Base-by-base conservation (phyloP, 495 filamentous ascomycete genomes). In the Cladorrhinum samala region DNA sequence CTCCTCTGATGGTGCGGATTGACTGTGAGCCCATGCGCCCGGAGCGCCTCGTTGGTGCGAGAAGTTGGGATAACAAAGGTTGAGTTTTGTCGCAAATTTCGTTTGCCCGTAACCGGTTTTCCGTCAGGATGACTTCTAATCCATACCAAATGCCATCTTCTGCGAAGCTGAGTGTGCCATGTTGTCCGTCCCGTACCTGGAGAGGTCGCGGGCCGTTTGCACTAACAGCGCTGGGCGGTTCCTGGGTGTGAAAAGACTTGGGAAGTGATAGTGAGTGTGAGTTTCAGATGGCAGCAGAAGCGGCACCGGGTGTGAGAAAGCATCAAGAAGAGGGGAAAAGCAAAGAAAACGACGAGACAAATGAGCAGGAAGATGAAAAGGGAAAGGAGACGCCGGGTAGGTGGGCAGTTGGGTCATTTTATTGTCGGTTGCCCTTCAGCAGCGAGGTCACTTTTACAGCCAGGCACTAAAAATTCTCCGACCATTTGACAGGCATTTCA, bases 331-430 rank as follows among this genome's bases (percentile, higher is more conserved):
- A 56, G 56, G 50, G 57, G 53, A 20, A 63, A 55, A 59, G 55
- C 48, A 57, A 52, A 54, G 52, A 67, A 57, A 68, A 66, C 53
- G 55, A 21, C 64, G 50, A 60, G 61, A 33, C 11, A 11, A 33
- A 33, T 33, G 11, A 58, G 54, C 25, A 63, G 55, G 59, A 56
- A 49, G 57, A 52, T 55, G 52, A 67, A 57, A 68, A 66, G 55
- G 55, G 24, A 66, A 52, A 61, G 61, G 59, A 57, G 61, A 61
- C 55, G 56, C 50, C 59, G 55, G 66, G 65, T 57, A 67, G 64
- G 71, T 62, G 72, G 72, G 65, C 54, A 68, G 70, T 68, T 64
- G 70, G 66, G 63, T 33, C 60, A 61, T 66, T 71, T 68, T 69
- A 61, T 68, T 63, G 64, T 66, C 58, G 58, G 62, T 56, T 65